Percentiles rank a stretch among this genome's conserved stretches.
phyloP scores from a whole-genome alignment of 768 basidiomycete species.

The Leccinum pellstonianum region DNA sequence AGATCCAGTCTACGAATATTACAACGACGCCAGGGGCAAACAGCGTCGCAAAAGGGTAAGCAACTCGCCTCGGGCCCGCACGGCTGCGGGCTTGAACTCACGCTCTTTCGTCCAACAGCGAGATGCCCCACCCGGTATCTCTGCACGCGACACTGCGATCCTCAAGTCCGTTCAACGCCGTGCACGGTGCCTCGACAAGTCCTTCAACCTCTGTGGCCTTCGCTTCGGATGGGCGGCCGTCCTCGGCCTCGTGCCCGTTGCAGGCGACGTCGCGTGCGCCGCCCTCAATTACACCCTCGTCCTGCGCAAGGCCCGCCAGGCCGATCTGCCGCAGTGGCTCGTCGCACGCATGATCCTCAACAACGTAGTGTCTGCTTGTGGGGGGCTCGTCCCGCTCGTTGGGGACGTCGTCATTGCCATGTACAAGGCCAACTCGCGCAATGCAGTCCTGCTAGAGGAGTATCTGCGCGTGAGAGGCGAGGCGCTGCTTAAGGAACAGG shows the following conservation, averaged over 20 bases:
- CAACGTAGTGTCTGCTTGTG: constrained; percentile 62
- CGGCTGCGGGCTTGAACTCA: not conserved
- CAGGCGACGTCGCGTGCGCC: constrained; percentile 65
- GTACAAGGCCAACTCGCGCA: constrained; percentile 88
- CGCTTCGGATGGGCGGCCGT: constrained; percentile 87
- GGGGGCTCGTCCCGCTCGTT: constrained; percentile 67
- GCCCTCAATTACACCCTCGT: constrained; percentile 74
- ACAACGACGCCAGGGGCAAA: constrained; percentile 29
- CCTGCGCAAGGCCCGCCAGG: constrained; percentile 69
- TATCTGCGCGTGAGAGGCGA: constrained; percentile 77
- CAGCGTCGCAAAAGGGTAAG: constrained; percentile 37
- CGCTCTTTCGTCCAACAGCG: constrained; percentile 46
- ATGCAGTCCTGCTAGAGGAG: constrained; percentile 84
- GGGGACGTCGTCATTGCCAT: constrained; percentile 77
- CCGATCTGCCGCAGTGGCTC: constrained; percentile 71
- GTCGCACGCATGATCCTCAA: constrained; percentile 72
- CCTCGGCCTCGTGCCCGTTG: constrained; percentile 70
- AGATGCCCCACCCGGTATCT: constrained; percentile 71
- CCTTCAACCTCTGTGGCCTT: constrained; percentile 75
- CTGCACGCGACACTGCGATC: constrained; percentile 70
- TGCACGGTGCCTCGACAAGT: constrained; percentile 86
- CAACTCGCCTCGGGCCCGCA: constrained; percentile 9
- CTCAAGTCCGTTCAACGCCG: constrained; percentile 71
- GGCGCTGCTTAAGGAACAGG: constrained; percentile 57
- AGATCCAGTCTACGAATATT: constrained; percentile 68